These are phyloP conservation scores for Hippophae rhamnoides DNA, from an alignment of 306 rosid species.

Conservation along the genomic window DNA sequence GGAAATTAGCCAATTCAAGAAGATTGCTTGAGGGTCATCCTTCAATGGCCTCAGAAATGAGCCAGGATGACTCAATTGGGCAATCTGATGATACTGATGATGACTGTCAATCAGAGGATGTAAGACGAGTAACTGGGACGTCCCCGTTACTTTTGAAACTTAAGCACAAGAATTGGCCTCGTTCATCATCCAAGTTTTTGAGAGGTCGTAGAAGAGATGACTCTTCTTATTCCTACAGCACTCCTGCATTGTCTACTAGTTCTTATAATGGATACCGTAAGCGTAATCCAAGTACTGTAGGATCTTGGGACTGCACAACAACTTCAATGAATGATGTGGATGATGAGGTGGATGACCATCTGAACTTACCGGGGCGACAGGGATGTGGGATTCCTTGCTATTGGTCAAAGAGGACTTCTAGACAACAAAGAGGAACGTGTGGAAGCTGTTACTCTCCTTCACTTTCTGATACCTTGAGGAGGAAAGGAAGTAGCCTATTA, in stretches of 20 bases:
- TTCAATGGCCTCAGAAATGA: conserved; percentile 20
- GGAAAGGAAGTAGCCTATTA: conserved; percentile 71
- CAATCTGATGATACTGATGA: conserved; percentile 67
- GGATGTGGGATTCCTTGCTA: conserved; percentile 97
- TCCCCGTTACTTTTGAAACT: conserved; percentile 67
- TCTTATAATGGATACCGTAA: conserved; percentile 57
- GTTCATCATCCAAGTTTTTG: conserved; percentile 43
- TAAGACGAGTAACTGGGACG: conserved; percentile 35
- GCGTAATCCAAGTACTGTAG: conserved; percentile 73
- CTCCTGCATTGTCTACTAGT: conserved; percentile 90
- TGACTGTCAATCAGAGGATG: conserved; percentile 62
- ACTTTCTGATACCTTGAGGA: conserved; percentile 70
- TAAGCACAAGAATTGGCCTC: conserved; percentile 52
- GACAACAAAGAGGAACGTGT: conserved; percentile 41
- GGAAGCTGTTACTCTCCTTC: conserved; percentile 86
- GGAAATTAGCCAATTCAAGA: conserved; percentile 31
- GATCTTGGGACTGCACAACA: conserved; percentile 86
- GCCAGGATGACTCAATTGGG: conserved; percentile 48
- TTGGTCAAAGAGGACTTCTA: conserved; percentile 80
- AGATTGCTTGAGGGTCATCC: conserved; percentile 34
- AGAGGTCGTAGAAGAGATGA: conserved; percentile 51
- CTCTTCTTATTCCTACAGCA: conserved; percentile 77
- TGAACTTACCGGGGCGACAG: conserved; percentile 67
- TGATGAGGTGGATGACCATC: conserved; percentile 62
- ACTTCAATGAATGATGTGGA: conserved; percentile 69